A percentile compares a stretch with the other conserved stretches of the same genome.
Conservation (phyloP, 2,329 filamentous ascomycete species). For the Alternaria ventricosa region DNA sequence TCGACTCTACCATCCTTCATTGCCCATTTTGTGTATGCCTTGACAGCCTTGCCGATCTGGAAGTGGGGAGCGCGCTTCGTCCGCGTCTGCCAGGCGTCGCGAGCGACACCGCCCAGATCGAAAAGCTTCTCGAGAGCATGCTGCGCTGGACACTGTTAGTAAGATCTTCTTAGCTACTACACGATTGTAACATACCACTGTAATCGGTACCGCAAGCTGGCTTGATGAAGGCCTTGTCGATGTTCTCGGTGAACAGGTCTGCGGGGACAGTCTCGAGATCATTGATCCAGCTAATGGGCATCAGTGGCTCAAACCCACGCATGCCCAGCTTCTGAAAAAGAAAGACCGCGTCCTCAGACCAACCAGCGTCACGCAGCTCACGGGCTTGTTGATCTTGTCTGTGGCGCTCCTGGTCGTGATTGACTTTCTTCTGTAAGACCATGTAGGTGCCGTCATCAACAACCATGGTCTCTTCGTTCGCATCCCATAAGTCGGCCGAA, state of each 20-base stretch:
- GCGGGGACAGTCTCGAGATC: conserved; percentile 63
- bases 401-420: conserved; percentile 32
- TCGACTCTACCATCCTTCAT: conserved; percentile 57
- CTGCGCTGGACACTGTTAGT: conserved; percentile 50
- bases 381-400: conserved; percentile 35
- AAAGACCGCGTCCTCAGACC: conserved; percentile 59
- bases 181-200: conserved; percentile 45
- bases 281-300: conserved; percentile 59
- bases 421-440: conserved; percentile 28
- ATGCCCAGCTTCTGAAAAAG: conserved; percentile 61
- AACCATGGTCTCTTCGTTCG: conserved; percentile 46
- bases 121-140: conserved; percentile 59
- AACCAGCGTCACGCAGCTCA: conserved; percentile 53
- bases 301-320: conserved; percentile 63
- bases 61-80: conserved; percentile 46
- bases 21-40: conserved; percentile 62
- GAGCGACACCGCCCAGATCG: conserved; percentile 57
- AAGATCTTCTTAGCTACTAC: neutral
- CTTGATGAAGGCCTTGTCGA: conserved; percentile 56
- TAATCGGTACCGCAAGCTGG: conserved; percentile 54
- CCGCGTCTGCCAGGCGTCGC: conserved; percentile 56
- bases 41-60: conserved; percentile 52
- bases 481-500: conserved; percentile 36
- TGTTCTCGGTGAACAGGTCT: conserved; percentile 56
- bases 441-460: conserved; percentile 43